phyloP scores from a whole-genome alignment of 805 yeast species.

The Kuraishia ogatae region DNA sequence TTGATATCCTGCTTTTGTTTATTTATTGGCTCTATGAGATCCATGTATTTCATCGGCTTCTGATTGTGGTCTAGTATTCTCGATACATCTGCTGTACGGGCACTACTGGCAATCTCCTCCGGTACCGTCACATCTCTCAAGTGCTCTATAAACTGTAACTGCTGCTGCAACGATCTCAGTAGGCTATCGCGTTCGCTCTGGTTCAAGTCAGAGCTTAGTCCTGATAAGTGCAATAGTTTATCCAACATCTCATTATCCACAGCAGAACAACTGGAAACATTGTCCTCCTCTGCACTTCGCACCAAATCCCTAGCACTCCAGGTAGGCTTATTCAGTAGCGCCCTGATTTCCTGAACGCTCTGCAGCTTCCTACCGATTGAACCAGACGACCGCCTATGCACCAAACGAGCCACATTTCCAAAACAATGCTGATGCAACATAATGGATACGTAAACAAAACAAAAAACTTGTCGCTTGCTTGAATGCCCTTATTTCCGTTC shows the following conservation, averaged over 20 bases:
- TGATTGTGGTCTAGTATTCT: constrained; percentile 20
- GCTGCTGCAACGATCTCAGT: constrained; percentile 30
- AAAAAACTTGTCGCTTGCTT: no score
- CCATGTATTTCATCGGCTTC: constrained; percentile 21
- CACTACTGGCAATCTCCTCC: constrained; percentile 3
- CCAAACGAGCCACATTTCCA: neutral
- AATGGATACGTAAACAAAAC: neutral
- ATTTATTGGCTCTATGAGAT: constrained; percentile 18
- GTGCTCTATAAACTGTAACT: constrained; percentile 40
- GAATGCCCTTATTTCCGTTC: no score
- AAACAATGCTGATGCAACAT: neutral
- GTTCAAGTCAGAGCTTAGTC: constrained; percentile 29
- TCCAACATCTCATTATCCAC: constrained; percentile 11
- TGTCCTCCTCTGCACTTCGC: constrained; percentile 6
- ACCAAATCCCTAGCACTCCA: constrained; percentile 20
- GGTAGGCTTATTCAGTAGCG: constrained; percentile 10
- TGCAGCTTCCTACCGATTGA: constrained; percentile 8
- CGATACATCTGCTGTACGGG: constrained; percentile 10
- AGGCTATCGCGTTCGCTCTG: constrained; percentile 11
- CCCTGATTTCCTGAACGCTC: constrained; percentile 9
- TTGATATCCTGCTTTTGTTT: constrained; percentile 13
- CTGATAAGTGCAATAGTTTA: constrained; percentile 38
- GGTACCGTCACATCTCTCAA: constrained; percentile 26
- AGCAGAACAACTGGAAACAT: neutral
- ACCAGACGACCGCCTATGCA: neutral